Evolutionary conservation across 2,329 filamentous ascomycete genomes (phyloP).

Genomic region (Chrysosporium keratinophilum): DNA sequence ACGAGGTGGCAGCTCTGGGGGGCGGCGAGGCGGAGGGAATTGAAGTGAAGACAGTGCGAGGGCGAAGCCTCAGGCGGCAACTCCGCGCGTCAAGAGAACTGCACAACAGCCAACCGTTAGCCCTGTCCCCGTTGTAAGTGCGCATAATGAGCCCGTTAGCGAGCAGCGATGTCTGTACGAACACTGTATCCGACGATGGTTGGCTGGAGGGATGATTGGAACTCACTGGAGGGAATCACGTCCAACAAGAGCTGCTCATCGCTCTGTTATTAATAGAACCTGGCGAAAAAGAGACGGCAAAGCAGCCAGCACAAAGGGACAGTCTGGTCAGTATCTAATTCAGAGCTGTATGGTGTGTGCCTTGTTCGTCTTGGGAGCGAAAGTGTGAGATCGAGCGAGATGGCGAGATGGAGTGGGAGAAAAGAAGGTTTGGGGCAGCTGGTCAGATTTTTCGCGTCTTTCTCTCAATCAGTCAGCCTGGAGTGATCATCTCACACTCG

Average conservation of each 20-base stretch:
- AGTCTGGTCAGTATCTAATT: too few relatives aligned
- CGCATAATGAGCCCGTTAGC: not conserved
- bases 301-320: too few relatives aligned
- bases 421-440: not conserved
- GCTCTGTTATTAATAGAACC: too few relatives aligned
- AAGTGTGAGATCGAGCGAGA: not conserved
- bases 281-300: too few relatives aligned
- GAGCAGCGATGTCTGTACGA: not conserved
- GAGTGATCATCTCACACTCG: not conserved
- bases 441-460: not conserved
- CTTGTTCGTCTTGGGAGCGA: not conserved
- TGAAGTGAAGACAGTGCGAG: not conserved
- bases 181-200: not conserved
- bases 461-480: not conserved
- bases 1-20: slow-evolving; percentile 34
- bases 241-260: not conserved
- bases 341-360: too few relatives aligned
- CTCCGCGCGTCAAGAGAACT: slow-evolving; percentile 10
- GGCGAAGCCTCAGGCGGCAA: not conserved
- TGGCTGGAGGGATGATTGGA: not conserved
- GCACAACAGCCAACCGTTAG: slow-evolving; percentile 30
- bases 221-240: slow-evolving; percentile 2
- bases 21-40: not conserved
- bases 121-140: not conserved
- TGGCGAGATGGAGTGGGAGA: not conserved